Base-by-base conservation (phyloP, 441 rosid species). In the Geranium incanum region DNA sequence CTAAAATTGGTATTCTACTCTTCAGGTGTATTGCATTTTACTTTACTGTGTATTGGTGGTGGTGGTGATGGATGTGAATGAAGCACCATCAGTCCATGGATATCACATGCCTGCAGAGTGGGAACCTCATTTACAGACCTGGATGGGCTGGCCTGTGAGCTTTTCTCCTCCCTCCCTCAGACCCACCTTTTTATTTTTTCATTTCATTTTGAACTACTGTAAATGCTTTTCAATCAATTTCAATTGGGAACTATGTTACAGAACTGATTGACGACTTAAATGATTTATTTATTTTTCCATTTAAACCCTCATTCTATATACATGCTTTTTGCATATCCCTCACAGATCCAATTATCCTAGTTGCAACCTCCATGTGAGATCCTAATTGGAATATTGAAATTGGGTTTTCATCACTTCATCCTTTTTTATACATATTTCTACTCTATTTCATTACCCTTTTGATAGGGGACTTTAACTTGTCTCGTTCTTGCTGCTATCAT, bases 121-220 rank as follows among this genome's bases (percentile, higher is more conserved):
- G 97, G 97, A 89, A 76, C 76, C 85, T 74, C 99, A 94, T 79
- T 88, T 90, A 0, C 94, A 84, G 74, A 81, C 88, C 78, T 94
- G 99, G 99, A 90, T 92, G 82, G 99, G 96, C 36, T 92, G 99
- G 99, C 99, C 99, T 75, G 99, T 94, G 79, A 80, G 74, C 33
- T 23, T 23, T 1, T 23, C 33, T 78, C 0, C 33, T 23, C 33
- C 11, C 18, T 3, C 66, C 55, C 67, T 36, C 68, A 45, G 33
- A 0, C 62, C 15, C 8, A 18, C 69, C 50, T 23, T 68, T 38
- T 39, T 0, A 57, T n/a, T 19, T 13, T 37, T 21, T 67, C 33
- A 15, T 21, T 37, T 0, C 15, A 3, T 11, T 45, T 41, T 41
- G 48, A 5, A 6, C 15, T 13, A 0, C 33, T 23, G 33, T 23